Base-by-base conservation (phyloP, 768 basidiomycete genomes). In the Boletales sp. region DNA sequence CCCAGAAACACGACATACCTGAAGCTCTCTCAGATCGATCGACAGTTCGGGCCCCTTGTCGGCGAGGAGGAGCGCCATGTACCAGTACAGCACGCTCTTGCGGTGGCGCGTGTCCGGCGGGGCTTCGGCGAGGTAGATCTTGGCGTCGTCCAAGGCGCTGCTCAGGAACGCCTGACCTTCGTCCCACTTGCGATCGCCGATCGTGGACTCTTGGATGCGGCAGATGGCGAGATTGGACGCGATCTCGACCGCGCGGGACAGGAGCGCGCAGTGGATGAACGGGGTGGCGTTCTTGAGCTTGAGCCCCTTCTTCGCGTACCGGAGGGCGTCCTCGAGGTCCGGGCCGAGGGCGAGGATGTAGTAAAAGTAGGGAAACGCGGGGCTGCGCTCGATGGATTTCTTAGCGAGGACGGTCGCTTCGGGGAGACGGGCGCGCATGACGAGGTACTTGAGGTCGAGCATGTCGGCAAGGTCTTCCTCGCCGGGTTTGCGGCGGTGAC, bases 241-340 rank as follows among this genome's bases (percentile, higher is more conserved):
- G 55, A 82, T 80, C 56, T 79, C 78, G 4, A 82, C 75, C 0
- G 82, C 79, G n/a, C 84, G 77, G 54, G 81, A 79, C 66, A 82
- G 72, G 60, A 86, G 63, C 60, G 75, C 75, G 49, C 74, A 76
- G 38, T 74, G 74, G 7, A 86, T 63, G 51, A 84, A 87, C 3
- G 78, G 74, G 13, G 82, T 76, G 13, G 72, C 74, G 14, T 70
- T 61, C 51, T 73, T 74, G 68, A 80, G 78, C 59, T 81, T 83
- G 57, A 86, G 53, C 1, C 84, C 84, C 59, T 86, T 81, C 72
- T 86, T 85, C 53, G 81, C 78, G 1, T 75, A 80, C 8, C 80
- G 75, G 21, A 86, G 69, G 1, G 80, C 83, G n/a, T 73, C 70
- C 7, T 72, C 69, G 36, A 68, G 60, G 51, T 84, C 72, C 1